phyloP scores from a whole-genome alignment of 2,329 filamentous ascomycete species.

The Allantophomopsis lycopodina region DNA sequence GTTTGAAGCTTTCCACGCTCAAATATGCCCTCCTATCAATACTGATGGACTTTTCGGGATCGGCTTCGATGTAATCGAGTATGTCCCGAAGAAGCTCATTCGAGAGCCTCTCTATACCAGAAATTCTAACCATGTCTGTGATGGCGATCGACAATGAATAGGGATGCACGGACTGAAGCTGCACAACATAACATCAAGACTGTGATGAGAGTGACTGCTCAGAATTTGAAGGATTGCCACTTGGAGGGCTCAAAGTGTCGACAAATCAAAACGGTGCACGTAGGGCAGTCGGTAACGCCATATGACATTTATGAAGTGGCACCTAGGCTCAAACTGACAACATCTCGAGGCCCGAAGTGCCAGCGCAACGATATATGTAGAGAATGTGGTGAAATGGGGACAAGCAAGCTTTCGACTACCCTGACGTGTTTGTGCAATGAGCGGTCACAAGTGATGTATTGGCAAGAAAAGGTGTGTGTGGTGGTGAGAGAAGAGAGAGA shows the following conservation, averaged over 20 bases:
- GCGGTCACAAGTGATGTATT: neutral
- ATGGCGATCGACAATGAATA: too few species aligned
- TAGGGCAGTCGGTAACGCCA: neutral
- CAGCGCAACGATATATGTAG: too few species aligned
- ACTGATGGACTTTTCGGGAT: slow-evolving; percentile 32
- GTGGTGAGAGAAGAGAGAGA: neutral
- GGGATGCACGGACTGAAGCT: too few species aligned
- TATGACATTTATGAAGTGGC: neutral
- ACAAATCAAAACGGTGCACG: neutral
- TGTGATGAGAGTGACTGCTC: too few species aligned
- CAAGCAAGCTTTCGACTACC: neutral
- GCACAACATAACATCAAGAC: too few species aligned
- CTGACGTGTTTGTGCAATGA: neutral
- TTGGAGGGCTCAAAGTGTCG: neutral
- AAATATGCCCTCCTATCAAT: slow-evolving; percentile 34
- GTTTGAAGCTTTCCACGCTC: slow-evolving; percentile 34
- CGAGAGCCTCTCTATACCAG: neutral
- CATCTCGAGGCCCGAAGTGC: too few species aligned
- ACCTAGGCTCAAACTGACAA: too few species aligned
- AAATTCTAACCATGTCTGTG: neutral
- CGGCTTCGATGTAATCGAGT: slow-evolving; percentile 33
- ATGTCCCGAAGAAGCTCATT: slow-evolving; percentile 32
- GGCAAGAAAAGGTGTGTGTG: neutral
- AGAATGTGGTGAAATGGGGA: neutral
- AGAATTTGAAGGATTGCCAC: too few species aligned